Evolutionary conservation across 805 yeast genomes (phyloP), one percentile per base, ranked within the genome.

Genomic region (Wickerhamomyces strasburgensis): DNA sequence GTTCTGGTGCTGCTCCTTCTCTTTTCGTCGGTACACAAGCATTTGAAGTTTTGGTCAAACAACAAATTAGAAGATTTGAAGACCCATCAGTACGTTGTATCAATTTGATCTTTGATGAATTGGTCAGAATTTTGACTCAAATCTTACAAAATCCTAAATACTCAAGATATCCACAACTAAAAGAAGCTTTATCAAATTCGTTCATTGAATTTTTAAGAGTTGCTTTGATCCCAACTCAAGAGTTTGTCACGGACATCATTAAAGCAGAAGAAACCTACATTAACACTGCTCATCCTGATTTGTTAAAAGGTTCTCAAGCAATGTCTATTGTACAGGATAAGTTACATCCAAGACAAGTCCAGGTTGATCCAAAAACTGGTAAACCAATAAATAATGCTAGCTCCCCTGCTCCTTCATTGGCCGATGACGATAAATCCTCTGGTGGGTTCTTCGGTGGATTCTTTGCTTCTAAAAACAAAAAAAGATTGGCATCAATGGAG

Each of bases 11-110:
- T 24, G 80, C 98, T 2, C 98, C 98, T 11, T 85, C 96, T 5
- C 69, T 90, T 53, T 90, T 90, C 66, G 98, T 90, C 43, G 98
- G 98, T 17, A 90, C 98, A 8, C 93, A 87, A 53, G 97, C 97
- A 1, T 90, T 90, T 61, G 98, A 93, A 61, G 95, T 89, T 14
- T 75, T 89, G 44, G 97, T 90, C 32, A 88, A 86, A 62, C 95
- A 87, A 59, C 96, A 87, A 64, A 89, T 90, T 49, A 79, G 73
- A 52, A 78, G 98, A 62, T 87, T 93, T 67, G 96, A 89, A 64
- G 97, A 90, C 53, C 98, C 98, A 10, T 68, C 93, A 3, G 52
- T 85, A 42, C 79, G 95, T 53, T 86, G 97, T 68, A 88, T 89
- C 44, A 78, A 84, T 44, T 75, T 90, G 52, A 84, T 90, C 38